Evolutionary conservation across 2,329 filamentous ascomycete genomes (phyloP), one percentile per base, ranked within the genome.

Genomic region (Penicillium sclerotigenum): DNA sequence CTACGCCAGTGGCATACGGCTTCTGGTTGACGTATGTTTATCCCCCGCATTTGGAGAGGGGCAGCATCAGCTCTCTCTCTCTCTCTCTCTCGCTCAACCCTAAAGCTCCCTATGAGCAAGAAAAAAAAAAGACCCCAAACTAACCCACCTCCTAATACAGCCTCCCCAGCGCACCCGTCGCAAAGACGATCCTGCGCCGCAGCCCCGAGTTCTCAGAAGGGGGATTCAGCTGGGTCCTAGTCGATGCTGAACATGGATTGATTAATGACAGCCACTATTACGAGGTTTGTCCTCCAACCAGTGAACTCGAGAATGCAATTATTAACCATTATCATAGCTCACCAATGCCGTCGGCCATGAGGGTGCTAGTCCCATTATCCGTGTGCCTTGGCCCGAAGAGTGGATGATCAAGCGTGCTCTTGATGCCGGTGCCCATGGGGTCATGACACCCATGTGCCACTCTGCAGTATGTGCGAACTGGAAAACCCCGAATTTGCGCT

Each of bases 351-450:
- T 71, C 8, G 65, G 64, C 20, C 61, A 69, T 41, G 62, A 69
- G 52, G 62, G 68, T 29, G 68, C 65, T 4, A 72, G 69, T 31
- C 72, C 72, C 4, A 71, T 74, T 36, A 62, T 74, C 24, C 68
- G 72, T 1, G 66, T 74, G 13, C 71, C 68, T 2, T 69, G 64
- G 57, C 64, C 60, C 3, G 71, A 73, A 49, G 72, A 73, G 56
- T 73, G 71, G 71, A 71, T 75, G 68, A 70, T 75, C 57, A 75
- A 75, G 66, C 68, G 73, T 8, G 72, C 72, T 9, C 67, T 75
- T 5, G 72, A 75, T 52, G 63, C 71, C 7, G 72, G 72, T 22
- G 72, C 72, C 0, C 72, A 75, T 22, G 72, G 71, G 0, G 68
- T 75, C 26, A 63, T 75, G 63, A 73, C 72, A 1, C 73, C 73